Conservation (phyloP, 306 rosid species). For the Acacia acuminata region DNA sequence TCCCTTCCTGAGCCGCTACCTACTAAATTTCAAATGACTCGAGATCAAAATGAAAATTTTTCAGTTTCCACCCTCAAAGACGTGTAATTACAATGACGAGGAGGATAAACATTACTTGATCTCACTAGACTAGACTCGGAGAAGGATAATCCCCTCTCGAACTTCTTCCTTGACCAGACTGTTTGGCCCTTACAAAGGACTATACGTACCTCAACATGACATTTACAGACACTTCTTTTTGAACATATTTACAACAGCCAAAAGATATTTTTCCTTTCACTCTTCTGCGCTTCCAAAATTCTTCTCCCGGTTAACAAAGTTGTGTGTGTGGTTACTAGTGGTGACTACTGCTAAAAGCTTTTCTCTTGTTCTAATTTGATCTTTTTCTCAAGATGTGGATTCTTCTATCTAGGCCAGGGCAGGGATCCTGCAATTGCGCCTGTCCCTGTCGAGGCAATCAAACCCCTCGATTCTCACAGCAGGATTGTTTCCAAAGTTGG, state of each 20-base stretch:
- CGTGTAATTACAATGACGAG: conserved; percentile 50
- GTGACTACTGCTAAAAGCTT: not conserved
- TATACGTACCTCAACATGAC: conserved; percentile 15
- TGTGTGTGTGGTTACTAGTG: conserved; percentile 5
- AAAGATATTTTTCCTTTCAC: conserved; percentile 32
- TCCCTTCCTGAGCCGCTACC: too few species aligned
- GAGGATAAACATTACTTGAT: conserved; percentile 13
- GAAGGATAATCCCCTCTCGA: conserved; percentile 25
- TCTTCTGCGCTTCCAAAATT: conserved; percentile 47
- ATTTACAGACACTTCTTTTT: conserved; percentile 49
- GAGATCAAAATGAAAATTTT: conserved; percentile 27
- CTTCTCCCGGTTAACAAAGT: conserved; percentile 30
- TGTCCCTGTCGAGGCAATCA: conserved; percentile 87
- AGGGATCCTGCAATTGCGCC: conserved; percentile 85
- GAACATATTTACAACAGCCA: conserved; percentile 50
- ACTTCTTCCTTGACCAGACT: conserved; percentile 25
- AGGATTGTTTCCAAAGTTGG: conserved; percentile 77
- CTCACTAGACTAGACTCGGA: conserved; percentile 4
- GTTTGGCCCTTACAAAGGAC: conserved; percentile 26
- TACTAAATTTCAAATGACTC: conserved; percentile 35
- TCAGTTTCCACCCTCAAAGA: conserved; percentile 20
- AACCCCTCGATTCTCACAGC: conserved; percentile 89
- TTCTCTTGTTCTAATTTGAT: not conserved
- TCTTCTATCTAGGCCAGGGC: conserved; percentile 64
- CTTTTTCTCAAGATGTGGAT: conserved; percentile 10